These are phyloP conservation scores for Sclerotinia sclerotiorum DNA, from an alignment of 2,329 filamentous ascomycete genomes.

Conservation along the genomic window DNA sequence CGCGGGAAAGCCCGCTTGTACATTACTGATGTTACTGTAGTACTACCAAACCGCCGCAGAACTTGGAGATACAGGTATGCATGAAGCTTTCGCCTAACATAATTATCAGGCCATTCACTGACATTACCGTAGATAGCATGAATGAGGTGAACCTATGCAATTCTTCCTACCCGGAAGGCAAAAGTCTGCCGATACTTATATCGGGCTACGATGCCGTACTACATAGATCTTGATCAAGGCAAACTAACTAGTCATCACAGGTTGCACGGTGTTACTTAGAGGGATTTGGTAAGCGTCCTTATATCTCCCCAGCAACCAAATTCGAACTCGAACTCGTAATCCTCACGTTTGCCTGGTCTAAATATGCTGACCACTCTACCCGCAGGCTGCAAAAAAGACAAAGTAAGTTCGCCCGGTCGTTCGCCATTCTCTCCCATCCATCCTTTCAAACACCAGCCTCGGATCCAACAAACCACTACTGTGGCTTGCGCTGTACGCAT, in stretches of 20 bases:
- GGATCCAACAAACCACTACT: constrained; percentile 20
- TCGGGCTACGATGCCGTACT: constrained; percentile 5
- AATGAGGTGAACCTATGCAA: constrained; percentile 64
- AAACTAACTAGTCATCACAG: constrained; percentile 19
- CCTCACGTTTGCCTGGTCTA: constrained; percentile 19
- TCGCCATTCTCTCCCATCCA: constrained; percentile 19
- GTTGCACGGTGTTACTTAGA: constrained; percentile 88
- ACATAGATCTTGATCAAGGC: constrained; percentile 23
- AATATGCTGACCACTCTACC: constrained; percentile 16
- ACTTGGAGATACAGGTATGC: constrained; percentile 77
- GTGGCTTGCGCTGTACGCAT: constrained; percentile 37
- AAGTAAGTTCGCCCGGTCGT: constrained; percentile 62
- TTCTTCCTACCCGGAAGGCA: constrained; percentile 2
- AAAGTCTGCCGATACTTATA: constrained; percentile 8
- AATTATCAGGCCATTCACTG: constrained; percentile 28
- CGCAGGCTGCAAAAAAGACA: constrained; percentile 79
- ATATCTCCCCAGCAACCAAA: constrained; percentile 4
- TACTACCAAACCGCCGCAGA: constrained; percentile 99
- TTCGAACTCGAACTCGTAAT: constrained; percentile 10
- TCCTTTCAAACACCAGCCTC: constrained; percentile 21
- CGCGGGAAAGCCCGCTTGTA: constrained; percentile 30
- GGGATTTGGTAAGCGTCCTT: constrained; percentile 66
- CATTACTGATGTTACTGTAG: constrained; percentile 48
- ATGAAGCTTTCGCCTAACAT: constrained; percentile 27
- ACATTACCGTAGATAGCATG: constrained; percentile 73